Percentiles rank a stretch among this genome's conserved stretches.
Evolutionary conservation across 148 eudicot species (phyloP).

Genomic region (Silene uniflora): DNA sequence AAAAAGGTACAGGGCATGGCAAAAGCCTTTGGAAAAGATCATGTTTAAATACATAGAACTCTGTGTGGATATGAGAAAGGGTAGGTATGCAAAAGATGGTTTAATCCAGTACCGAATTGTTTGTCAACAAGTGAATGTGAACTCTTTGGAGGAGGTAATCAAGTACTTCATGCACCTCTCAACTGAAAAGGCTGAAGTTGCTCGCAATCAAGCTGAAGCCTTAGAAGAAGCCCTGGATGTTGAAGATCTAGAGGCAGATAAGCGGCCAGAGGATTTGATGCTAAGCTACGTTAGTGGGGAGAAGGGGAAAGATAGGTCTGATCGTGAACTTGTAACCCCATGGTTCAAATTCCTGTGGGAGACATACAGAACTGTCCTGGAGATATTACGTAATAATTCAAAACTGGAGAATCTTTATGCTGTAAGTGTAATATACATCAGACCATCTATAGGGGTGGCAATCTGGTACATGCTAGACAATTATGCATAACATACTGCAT

Average conservation of each 20-base stretch:
- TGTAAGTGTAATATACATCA: conserved; percentile 32
- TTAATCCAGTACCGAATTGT: conserved; percentile 84
- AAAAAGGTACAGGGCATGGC: too few species aligned
- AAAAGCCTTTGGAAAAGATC: conserved; percentile 51
- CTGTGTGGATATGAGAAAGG: conserved; percentile 86
- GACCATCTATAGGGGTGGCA: not conserved
- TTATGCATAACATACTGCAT: not conserved
- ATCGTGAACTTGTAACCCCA: conserved; percentile 90
- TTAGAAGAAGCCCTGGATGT: conserved; percentile 90
- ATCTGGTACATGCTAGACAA: not conserved
- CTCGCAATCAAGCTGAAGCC: conserved; percentile 83
- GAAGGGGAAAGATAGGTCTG: conserved; percentile 93
- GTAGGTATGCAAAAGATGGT: conserved; percentile 88
- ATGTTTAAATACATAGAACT: conserved; percentile 84
- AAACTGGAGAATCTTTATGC: conserved; percentile 81
- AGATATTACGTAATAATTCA: conserved; percentile 83
- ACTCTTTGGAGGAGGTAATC: conserved; percentile 86
- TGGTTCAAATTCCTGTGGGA: conserved; percentile 97
- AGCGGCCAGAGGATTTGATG: conserved; percentile 94
- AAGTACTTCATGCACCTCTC: conserved; percentile 92
- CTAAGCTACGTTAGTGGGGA: conserved; percentile 91
- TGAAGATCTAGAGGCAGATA: conserved; percentile 90
- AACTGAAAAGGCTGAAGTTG: conserved; percentile 78
- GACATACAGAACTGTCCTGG: conserved; percentile 85
- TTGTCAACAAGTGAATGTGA: conserved; percentile 91